Conservation (phyloP, 192 early-diverging fungal species). For the Podila epigama region DNA sequence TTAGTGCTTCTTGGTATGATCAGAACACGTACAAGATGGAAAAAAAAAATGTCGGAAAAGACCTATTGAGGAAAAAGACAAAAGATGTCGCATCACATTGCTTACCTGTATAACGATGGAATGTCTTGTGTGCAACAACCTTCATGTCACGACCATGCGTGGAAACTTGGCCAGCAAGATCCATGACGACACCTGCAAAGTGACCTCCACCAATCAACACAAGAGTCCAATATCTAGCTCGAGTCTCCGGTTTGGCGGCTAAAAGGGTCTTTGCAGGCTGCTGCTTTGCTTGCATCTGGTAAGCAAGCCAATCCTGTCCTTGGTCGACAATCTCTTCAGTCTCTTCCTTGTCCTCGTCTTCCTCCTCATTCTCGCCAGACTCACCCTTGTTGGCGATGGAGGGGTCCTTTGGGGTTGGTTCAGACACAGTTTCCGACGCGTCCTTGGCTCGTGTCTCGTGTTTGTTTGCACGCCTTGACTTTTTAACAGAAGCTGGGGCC, state of each 20-base stretch:
- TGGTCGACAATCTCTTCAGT: slow-evolving; percentile 13
- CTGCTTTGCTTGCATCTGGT: slow-evolving; percentile 24
- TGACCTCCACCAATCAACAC: slow-evolving; percentile 86
- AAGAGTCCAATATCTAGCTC: slow-evolving; percentile 72
- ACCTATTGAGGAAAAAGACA: neutral
- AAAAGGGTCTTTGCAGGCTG: neutral
- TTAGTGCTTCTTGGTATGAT: neutral
- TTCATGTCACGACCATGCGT: slow-evolving; percentile 45
- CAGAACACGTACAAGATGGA: too few species aligned
- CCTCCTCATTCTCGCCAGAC: slow-evolving; percentile 1
- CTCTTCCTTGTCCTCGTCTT: slow-evolving; percentile 12
- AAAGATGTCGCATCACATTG: neutral
- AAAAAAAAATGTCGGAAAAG: neutral
- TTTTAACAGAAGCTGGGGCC: slow-evolving; percentile 8
- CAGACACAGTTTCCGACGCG: slow-evolving; percentile 2
- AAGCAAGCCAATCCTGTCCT: slow-evolving; percentile 30
- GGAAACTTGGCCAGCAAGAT: slow-evolving; percentile 58
- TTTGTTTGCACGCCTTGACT: slow-evolving; percentile 20
- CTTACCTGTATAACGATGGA: slow-evolving; percentile 93
- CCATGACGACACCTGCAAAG: slow-evolving; percentile 91
- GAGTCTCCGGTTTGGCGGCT: neutral
- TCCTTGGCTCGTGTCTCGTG: slow-evolving; percentile 11
- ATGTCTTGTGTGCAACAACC: slow-evolving; percentile 86
- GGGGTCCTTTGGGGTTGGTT: neutral
- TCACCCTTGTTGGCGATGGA: neutral